phyloP scores from a whole-genome alignment of 768 basidiomycete genomes.

The Coprinopsis marcescibilis region DNA sequence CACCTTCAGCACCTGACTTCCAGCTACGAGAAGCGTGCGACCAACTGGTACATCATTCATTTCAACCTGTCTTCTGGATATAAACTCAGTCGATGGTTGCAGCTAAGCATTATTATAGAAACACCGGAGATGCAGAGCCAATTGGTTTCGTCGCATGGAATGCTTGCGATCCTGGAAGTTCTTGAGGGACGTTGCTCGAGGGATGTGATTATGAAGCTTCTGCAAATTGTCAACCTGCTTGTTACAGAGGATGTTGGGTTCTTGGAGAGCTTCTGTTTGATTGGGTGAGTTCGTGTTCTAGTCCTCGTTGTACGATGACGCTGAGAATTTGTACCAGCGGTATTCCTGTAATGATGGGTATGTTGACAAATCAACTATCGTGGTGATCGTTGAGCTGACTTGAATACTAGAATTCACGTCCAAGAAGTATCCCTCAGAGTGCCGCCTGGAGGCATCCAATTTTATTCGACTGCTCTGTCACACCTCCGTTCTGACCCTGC shows the following conservation, averaged over 20 bases:
- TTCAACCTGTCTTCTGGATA: neutral
- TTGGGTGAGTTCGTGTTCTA: slow-evolving; percentile 46
- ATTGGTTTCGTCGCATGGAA: slow-evolving; percentile 87
- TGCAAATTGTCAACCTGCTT: slow-evolving; percentile 85
- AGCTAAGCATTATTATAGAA: slow-evolving; percentile 75
- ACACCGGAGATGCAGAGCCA: slow-evolving; percentile 83
- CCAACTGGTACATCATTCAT: slow-evolving; percentile 57
- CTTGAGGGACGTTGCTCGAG: slow-evolving; percentile 82
- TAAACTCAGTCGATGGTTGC: slow-evolving; percentile 5
- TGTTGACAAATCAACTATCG: slow-evolving; percentile 15
- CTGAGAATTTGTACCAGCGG: slow-evolving; percentile 44
- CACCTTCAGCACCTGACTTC: slow-evolving; percentile 75
- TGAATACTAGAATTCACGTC: slow-evolving; percentile 72
- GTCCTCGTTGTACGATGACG: neutral
- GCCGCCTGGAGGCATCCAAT: slow-evolving; percentile 90
- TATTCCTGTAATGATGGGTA: slow-evolving; percentile 93
- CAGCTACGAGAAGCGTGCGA: slow-evolving; percentile 81
- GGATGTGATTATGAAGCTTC: slow-evolving; percentile 78
- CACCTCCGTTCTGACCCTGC: slow-evolving; percentile 87
- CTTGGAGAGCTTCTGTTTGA: slow-evolving; percentile 92
- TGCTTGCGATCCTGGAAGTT: slow-evolving; percentile 92
- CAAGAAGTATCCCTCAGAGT: slow-evolving; percentile 90
- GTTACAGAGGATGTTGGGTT: slow-evolving; percentile 74
- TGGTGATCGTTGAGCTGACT: slow-evolving; percentile 1
- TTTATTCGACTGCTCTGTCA: slow-evolving; percentile 91